These are phyloP conservation scores for Stentor roeselii DNA, from an alignment of 73 alveolate species.

Conservation along the genomic window DNA sequence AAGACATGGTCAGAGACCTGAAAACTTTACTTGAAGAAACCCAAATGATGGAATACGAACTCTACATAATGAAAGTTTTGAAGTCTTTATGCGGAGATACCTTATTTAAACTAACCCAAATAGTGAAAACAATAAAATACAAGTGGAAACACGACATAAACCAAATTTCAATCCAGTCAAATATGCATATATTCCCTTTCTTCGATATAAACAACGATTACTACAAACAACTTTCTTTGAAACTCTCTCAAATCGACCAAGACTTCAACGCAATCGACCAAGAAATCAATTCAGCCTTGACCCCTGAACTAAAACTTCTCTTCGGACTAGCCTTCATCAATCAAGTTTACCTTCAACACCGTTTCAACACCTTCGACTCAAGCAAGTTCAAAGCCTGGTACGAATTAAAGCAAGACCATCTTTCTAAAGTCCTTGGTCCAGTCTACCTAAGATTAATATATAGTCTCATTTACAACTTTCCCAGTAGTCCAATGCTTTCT, in stretches of 20 bases:
- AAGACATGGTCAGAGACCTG: background rate
- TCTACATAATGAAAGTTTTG: background rate
- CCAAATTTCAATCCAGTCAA: background rate
- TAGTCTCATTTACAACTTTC: background rate
- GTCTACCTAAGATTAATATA: background rate
- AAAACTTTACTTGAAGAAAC: background rate
- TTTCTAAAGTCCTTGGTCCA: background rate
- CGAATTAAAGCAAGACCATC: background rate
- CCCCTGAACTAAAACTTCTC: background rate
- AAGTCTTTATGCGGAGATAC: background rate
- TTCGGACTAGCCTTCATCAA: background rate
- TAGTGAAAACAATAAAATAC: too few relatives aligned
- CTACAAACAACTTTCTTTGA: too few relatives aligned
- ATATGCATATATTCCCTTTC: background rate
- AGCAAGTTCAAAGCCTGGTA: background rate
- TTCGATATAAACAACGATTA: background rate
- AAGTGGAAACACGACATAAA: background rate
- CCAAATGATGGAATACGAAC: background rate
- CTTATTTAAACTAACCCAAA: too few relatives aligned
- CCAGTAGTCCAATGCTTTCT: background rate
- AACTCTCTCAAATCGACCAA: background rate
- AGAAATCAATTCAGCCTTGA: background rate
- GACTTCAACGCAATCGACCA: background rate
- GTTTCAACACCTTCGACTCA: background rate
- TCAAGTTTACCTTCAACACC: background rate